Conservation (phyloP, 129 eudicot species). For the Tanacetum coccineum region DNA sequence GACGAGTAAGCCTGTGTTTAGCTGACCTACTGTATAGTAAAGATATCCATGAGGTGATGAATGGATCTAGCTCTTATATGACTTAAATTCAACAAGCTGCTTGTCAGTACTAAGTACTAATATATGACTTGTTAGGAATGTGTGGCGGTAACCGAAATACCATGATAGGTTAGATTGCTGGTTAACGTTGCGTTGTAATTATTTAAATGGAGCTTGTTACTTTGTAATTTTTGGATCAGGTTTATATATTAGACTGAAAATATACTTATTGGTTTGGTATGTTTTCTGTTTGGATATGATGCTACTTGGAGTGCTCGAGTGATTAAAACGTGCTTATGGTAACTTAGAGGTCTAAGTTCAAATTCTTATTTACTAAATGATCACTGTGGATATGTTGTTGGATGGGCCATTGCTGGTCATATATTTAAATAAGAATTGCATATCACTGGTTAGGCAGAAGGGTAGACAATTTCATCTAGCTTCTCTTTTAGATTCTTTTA, state of each 20-base stretch:
- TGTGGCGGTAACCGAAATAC: not conserved
- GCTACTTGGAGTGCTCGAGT: constrained; percentile 3
- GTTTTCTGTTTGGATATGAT: constrained; percentile 8
- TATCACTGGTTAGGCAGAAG: not conserved
- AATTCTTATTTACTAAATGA: not conserved
- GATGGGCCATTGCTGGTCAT: constrained; percentile 2
- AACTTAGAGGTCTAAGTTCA: constrained; percentile 1
- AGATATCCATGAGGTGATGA: not conserved
- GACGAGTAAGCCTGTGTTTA: constrained; percentile 1
- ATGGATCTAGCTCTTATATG: constrained; percentile 13
- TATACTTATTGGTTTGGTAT: not conserved
- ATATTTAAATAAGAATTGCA: not conserved
- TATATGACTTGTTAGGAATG: constrained; percentile 6
- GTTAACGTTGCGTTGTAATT: too few species aligned
- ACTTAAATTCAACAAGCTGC: not conserved
- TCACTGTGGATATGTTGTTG: not conserved
- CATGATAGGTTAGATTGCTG: constrained; percentile 3
- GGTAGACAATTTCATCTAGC: not conserved
- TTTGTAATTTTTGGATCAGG: not conserved
- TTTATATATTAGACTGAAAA: not conserved
- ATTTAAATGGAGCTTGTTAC: too few species aligned
- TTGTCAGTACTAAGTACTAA: not conserved
- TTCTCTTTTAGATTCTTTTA: not conserved
- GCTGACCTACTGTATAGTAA: constrained; percentile 5
- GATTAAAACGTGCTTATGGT: constrained; percentile 8